A percentile compares a stretch with the other conserved stretches of the same genome.
Evolutionary conservation across 306 rosid genomes (phyloP).

Genomic region (Casuarina glauca): DNA sequence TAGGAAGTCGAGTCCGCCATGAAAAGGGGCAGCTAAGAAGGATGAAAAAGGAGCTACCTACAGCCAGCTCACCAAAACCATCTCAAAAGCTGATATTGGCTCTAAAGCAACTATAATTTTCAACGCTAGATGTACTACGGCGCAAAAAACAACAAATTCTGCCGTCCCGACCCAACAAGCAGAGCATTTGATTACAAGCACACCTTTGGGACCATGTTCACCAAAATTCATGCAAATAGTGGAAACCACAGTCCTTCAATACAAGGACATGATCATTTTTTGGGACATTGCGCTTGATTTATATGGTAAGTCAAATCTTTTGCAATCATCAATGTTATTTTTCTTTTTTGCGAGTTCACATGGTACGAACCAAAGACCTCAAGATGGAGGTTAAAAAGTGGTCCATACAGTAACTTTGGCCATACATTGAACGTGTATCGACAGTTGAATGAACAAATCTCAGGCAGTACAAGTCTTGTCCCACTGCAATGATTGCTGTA

Average conservation of each 20-base stretch:
- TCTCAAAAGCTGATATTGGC: no score
- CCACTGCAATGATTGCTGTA: neutral
- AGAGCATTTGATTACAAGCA: no score
- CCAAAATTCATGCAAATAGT: neutral
- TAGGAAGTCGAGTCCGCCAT: no score
- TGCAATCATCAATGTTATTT: neutral
- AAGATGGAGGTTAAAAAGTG: neutral
- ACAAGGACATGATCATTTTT: neutral
- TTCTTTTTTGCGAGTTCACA: neutral
- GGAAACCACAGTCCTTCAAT: neutral
- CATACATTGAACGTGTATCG: neutral
- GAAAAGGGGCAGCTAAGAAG: no score
- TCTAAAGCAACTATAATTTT: no score
- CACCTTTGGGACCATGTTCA: no score
- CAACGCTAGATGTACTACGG: no score
- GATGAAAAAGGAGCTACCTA: no score
- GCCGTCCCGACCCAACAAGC: no score
- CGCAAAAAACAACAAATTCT: no score
- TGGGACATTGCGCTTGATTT: neutral
- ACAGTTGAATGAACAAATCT: neutral
- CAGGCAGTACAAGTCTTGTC: constrained; percentile 5
- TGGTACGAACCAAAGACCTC: neutral
- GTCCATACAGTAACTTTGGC: neutral
- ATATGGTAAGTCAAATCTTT: neutral
- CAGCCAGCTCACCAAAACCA: no score